phyloP scores from a whole-genome alignment of 2,329 filamentous ascomycete species.

The Colletotrichum eremochloae region DNA sequence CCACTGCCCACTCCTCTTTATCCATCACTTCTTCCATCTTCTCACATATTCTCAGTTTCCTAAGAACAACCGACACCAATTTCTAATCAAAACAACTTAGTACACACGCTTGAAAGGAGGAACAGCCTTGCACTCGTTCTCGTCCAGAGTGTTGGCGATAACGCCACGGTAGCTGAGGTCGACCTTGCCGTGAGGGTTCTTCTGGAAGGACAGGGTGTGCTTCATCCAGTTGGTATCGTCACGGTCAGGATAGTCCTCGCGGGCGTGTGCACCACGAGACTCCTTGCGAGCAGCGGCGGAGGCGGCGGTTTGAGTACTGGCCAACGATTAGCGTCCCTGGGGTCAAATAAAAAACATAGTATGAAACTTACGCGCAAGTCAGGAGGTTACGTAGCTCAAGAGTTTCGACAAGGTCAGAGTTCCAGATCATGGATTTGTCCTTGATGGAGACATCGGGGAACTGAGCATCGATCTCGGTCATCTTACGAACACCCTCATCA shows the following conservation, averaged over 20 bases:
- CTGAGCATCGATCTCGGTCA: conserved; percentile 83
- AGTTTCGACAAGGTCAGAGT: conserved; percentile 96
- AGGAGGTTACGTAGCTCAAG: conserved; percentile 95
- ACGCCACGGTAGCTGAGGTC: conserved; percentile 90
- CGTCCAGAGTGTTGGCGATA: conserved; percentile 86
- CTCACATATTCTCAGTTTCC: conserved; percentile 16
- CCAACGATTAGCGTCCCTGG: conserved; percentile 10
- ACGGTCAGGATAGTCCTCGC: conserved; percentile 96
- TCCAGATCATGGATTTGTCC: conserved; percentile 99
- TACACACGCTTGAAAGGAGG: conserved; percentile 97
- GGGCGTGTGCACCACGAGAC: conserved; percentile 95
- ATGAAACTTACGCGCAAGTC: conserved; percentile 92
- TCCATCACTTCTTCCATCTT: conserved; percentile 8
- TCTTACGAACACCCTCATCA: conserved; percentile 92
- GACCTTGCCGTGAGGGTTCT: conserved; percentile 87
- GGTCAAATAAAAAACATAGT: background rate
- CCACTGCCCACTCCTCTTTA: conserved; percentile 4
- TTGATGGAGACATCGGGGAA: conserved; percentile 92
- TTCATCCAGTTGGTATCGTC: conserved; percentile 99
- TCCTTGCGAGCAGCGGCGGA: conserved; percentile 95
- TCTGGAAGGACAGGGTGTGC: conserved; percentile 97
- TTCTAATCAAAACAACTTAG: conserved; percentile 60
- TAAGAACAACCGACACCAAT: conserved; percentile 36
- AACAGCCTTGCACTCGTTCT: conserved; percentile 95
- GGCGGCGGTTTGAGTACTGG: conserved; percentile 87